Percentiles rank a stretch among this genome's conserved stretches.
Conservation (phyloP, 129 eudicot genomes). For the Apium graveolens region DNA sequence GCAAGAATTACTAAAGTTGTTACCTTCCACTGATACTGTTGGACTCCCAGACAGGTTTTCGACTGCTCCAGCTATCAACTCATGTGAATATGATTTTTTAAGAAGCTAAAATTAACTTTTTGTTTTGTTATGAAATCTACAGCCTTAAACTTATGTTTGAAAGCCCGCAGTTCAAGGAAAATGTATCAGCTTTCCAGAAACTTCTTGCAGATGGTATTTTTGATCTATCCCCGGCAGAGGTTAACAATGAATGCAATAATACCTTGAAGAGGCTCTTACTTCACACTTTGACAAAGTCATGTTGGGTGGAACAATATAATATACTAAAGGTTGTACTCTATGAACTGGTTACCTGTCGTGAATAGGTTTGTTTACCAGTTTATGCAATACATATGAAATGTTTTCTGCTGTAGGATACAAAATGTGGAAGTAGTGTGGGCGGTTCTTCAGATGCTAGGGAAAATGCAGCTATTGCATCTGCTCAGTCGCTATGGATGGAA, state of each 20-base stretch:
- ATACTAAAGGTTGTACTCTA: conserved; percentile 46
- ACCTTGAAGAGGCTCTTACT: conserved; percentile 59
- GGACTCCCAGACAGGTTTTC: conserved; percentile 49
- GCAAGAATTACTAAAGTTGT: conserved; percentile 46
- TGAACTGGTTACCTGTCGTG: background rate
- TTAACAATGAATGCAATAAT: conserved; percentile 50
- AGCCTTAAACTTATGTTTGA: conserved; percentile 76
- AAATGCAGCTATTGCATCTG: conserved; percentile 35
- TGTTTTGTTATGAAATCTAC: conserved; percentile 16
- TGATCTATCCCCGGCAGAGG: conserved; percentile 48
- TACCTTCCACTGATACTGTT: conserved; percentile 44
- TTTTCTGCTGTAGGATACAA: conserved; percentile 30
- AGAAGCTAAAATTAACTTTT: conserved; percentile 11
- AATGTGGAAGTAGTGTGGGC: conserved; percentile 33
- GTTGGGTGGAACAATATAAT: conserved; percentile 80
- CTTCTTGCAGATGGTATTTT: conserved; percentile 81
- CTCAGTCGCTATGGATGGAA: conserved; percentile 35
- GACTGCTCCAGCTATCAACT: background rate
- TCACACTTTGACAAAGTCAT: conserved; percentile 45
- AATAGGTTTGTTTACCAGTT: background rate
- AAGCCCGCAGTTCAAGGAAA: conserved; percentile 72
- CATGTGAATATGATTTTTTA: background rate
- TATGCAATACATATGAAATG: background rate
- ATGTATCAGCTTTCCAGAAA: conserved; percentile 67
- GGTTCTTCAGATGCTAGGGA: conserved; percentile 35